Percentiles rank a stretch among this genome's conserved stretches.
These are phyloP conservation scores for Rhazya stricta DNA, from an alignment of 257 asterid species.

Conservation along the genomic window DNA sequence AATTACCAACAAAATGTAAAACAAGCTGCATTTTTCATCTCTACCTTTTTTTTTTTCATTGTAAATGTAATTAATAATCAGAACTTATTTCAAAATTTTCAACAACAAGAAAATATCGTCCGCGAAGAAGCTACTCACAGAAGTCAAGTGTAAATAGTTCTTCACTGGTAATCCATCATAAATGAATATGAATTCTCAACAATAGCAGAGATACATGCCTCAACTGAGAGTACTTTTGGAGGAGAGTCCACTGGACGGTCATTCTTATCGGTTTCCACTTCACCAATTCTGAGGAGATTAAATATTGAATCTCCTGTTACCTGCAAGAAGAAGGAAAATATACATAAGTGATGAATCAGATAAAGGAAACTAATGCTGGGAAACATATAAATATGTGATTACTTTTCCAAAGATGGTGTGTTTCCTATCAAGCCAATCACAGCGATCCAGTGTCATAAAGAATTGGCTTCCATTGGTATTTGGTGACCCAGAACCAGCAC, in stretches of 20 bases:
- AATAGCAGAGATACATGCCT: conserved; percentile 45
- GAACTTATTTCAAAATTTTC: not conserved
- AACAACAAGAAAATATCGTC: not conserved
- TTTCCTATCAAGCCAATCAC: conserved; percentile 91
- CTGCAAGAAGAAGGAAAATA: conserved; percentile 33
- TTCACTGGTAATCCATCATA: not conserved
- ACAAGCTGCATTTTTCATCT: not conserved
- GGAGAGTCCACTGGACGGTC: conserved; percentile 84
- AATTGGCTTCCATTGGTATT: conserved; percentile 94
- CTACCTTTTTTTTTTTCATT: not conserved
- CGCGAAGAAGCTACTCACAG: not conserved
- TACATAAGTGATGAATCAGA: conserved; percentile 17
- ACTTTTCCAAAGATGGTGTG: conserved; percentile 96
- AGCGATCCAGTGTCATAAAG: conserved; percentile 77
- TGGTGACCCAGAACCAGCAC: conserved; percentile 83
- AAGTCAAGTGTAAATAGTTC: not conserved
- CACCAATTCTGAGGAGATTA: conserved; percentile 74
- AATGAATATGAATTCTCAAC: conserved; percentile 12
- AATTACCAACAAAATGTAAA: not conserved
- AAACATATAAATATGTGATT: conserved; percentile 20
- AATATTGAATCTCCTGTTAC: conserved; percentile 89
- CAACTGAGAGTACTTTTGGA: conserved; percentile 82
- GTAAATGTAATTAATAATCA: not conserved
- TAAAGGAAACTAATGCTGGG: not conserved
- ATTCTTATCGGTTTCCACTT: conserved; percentile 71